Base-by-base conservation (phyloP, 495 filamentous ascomycete species). In the Xylaria cubensis region DNA sequence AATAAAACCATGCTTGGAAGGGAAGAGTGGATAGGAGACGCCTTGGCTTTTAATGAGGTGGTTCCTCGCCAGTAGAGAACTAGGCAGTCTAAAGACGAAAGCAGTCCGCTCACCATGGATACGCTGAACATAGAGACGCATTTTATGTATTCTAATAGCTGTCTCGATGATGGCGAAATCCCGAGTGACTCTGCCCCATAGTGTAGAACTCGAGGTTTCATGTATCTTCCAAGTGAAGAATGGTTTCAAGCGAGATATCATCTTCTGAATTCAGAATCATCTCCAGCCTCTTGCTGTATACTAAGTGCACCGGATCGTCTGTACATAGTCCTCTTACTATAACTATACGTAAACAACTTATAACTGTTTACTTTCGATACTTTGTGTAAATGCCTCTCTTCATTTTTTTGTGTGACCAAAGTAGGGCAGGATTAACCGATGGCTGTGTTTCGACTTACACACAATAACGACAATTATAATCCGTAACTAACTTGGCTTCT, bases 141-240 rank as follows among this genome's bases (percentile, higher is more conserved):
- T 29, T 66, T 59, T 50, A 67, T 67, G 70, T 67, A 67, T 61
- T 67, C 46, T 72, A 66, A 72, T 72, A 67, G 70, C 63, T 64
- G 21, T 59, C 50, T 32, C 19, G 39, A 29, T 19, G 63, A 58
- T 61, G 21, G 32, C 62, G 26, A 50, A 24, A 71, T 10, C 34
- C 56, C 42, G n/a, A 6, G 48, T 34, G 9, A 10, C 59, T 9
- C 13, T 8, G 65, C 19, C 17, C n/a, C 50, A 39, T 21, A 36
- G 41, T 66, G n/a, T 32, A 41, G 50, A 55, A 29, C 48, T 29
- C 32, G 36, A 42, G 32, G 48, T 56, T 44, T 50, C 48, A 56
- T 44, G 42, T 48, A 56, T 67, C 34, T 67, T 50, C 6, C 12
- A 67, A 51, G 26, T 21, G 39, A 53, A 67, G 32, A 21, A 29